A percentile compares a stretch with the other conserved stretches of the same genome.
Evolutionary conservation across 202 grass and related monocot genomes (phyloP).

Genomic region (Carex arenaria): DNA sequence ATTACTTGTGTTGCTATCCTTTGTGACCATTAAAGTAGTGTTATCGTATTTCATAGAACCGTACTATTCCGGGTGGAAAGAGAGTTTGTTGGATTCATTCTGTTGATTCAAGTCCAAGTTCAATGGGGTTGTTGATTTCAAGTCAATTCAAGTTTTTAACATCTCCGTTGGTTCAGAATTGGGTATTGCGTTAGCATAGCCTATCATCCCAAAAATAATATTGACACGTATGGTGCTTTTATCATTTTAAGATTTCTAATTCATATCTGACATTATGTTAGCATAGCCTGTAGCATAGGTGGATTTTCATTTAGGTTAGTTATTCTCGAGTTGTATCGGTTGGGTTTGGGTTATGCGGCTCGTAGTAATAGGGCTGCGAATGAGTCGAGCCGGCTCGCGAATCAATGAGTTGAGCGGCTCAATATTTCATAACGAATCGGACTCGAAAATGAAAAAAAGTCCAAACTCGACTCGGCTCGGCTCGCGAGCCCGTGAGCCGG

Average conservation of each 20-base stretch:
- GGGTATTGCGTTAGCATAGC: background rate
- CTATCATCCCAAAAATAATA: background rate
- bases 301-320: background rate
- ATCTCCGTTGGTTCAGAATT: background rate
- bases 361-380: background rate
- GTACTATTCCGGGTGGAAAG: background rate
- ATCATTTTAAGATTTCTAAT: background rate
- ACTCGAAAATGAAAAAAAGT: no score
- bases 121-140: background rate
- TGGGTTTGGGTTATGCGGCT: background rate
- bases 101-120: background rate
- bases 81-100: background rate
- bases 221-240: background rate
- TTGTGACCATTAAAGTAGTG: background rate
- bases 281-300: background rate
- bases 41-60: background rate
- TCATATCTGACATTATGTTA: background rate
- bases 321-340: background rate
- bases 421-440: no score
- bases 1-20: no score
- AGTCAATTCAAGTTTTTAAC: background rate
- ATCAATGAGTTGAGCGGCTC: no score
- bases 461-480: no score
- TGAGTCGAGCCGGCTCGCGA: no score
- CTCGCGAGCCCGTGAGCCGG: no score